Conservation (phyloP, 2,329 filamentous ascomycete species). For the Fusarium pininemorale region DNA sequence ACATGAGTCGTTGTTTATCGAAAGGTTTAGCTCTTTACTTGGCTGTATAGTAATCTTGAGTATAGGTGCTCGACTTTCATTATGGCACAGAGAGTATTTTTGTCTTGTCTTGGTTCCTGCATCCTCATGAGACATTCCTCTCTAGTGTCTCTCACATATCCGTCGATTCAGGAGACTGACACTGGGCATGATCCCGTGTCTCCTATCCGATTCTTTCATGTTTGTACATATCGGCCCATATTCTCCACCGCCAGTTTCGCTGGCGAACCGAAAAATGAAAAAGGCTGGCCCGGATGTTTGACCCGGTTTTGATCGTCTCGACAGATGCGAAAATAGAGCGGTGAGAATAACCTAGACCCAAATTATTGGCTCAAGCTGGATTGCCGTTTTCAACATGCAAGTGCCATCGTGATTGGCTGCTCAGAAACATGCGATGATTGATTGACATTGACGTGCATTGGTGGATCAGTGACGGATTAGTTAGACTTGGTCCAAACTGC, state of each 20-base stretch:
- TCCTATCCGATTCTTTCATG: conserved; percentile 1
- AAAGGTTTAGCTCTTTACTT: background rate
- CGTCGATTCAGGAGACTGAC: background rate
- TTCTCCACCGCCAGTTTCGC: conserved; percentile 24
- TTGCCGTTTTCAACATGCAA: conserved; percentile 37
- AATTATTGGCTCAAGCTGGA: conserved; percentile 1
- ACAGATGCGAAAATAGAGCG: conserved; percentile 7
- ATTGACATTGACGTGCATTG: conserved; percentile 24
- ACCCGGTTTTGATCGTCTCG: conserved; percentile 5
- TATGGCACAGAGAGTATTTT: background rate
- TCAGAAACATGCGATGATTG: conserved; percentile 10
- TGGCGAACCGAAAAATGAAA: conserved; percentile 1
- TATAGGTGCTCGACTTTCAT: background rate
- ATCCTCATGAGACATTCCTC: background rate
- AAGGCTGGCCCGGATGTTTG: background rate
- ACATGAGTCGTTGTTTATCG: background rate
- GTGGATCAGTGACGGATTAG: background rate
- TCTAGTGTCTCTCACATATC: background rate
- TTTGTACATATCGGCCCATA: conserved; percentile 16
- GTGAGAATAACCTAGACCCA: conserved; percentile 17
- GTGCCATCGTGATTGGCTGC: conserved; percentile 31
- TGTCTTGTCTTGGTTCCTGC: conserved; percentile 20
- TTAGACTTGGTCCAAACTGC: background rate
- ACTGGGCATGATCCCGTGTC: background rate
- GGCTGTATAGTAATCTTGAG: background rate